Evolutionary conservation across 2,329 filamentous ascomycete genomes (phyloP).

Genomic region (Verticillium tricorpus): DNA sequence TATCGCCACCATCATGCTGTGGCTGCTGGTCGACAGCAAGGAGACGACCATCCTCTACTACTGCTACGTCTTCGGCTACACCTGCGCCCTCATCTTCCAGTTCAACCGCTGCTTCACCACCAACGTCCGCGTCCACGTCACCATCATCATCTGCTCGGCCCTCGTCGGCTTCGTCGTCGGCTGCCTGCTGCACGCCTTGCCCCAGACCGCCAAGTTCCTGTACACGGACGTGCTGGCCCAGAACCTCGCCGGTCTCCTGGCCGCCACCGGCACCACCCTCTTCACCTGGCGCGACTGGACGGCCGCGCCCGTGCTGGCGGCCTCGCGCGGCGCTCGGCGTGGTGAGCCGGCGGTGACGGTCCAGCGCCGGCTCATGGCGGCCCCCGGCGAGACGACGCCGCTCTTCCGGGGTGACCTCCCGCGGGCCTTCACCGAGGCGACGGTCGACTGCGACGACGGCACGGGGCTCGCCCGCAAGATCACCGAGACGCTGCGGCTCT

Average conservation of each 20-base stretch:
- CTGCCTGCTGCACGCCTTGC: conserved; percentile 24
- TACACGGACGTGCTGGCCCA: conserved; percentile 28
- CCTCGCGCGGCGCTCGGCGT: not conserved
- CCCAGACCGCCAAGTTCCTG: conserved; percentile 17
- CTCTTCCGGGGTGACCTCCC: conserved; percentile 1
- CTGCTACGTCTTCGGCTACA: conserved; percentile 28
- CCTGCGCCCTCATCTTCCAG: conserved; percentile 31
- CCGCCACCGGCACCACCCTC: conserved; percentile 24
- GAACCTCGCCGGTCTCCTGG: conserved; percentile 23
- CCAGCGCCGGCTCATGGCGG: conserved; percentile 10
- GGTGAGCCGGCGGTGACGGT: conserved; percentile 6
- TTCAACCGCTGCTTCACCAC: conserved; percentile 35
- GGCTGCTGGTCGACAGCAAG: conserved; percentile 25
- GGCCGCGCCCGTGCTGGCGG: not conserved
- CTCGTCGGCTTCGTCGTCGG: conserved; percentile 25
- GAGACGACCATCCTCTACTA: conserved; percentile 28
- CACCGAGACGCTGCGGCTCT: conserved; percentile 16
- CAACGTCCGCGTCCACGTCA: conserved; percentile 25
- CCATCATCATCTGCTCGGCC: conserved; percentile 26
- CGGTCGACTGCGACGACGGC: conserved; percentile 6
- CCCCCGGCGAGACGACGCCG: conserved; percentile 9
- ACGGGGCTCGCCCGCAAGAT: conserved; percentile 14
- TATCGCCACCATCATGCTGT: conserved; percentile 23
- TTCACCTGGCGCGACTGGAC: conserved; percentile 23
- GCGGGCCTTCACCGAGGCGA: not conserved